Conservation (phyloP, 805 yeast genomes). For the Candida montana region DNA sequence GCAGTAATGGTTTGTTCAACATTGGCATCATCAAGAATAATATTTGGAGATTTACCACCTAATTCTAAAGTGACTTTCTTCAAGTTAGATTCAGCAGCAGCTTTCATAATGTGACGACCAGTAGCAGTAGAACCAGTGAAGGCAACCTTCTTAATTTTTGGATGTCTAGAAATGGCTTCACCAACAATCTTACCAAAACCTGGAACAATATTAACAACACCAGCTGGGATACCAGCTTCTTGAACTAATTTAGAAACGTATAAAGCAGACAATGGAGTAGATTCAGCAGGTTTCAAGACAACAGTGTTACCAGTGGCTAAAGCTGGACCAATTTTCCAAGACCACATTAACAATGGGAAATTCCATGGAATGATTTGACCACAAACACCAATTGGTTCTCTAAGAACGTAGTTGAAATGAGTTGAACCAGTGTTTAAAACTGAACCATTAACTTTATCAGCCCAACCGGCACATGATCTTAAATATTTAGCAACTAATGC, state of each 20-base stretch:
- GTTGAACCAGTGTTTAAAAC: conserved; percentile 55
- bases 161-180: conserved; percentile 63
- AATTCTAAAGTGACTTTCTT: conserved; percentile 91
- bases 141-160: conserved; percentile 69
- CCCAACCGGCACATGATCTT: conserved; percentile 82
- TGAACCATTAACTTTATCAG: conserved; percentile 62
- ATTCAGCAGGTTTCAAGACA: conserved; percentile 81
- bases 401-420: conserved; percentile 60
- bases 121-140: conserved; percentile 88
- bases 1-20: conserved; percentile 68
- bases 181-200: conserved; percentile 78
- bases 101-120: conserved; percentile 77
- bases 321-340: conserved; percentile 87
- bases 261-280: conserved; percentile 79
- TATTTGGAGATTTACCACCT: conserved; percentile 95
- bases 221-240: conserved; percentile 79
- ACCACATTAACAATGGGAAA: conserved; percentile 83
- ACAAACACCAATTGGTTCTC: conserved; percentile 86
- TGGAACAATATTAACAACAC: conserved; percentile 74
- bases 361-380: conserved; percentile 92
- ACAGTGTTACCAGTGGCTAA: conserved; percentile 82
- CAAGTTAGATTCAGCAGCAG: conserved; percentile 74
- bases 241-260: conserved; percentile 57
- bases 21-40: conserved; percentile 83
- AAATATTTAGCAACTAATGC: conserved; percentile 62